Conservation (phyloP, 441 rosid species). For the Melastoma candidum region DNA sequence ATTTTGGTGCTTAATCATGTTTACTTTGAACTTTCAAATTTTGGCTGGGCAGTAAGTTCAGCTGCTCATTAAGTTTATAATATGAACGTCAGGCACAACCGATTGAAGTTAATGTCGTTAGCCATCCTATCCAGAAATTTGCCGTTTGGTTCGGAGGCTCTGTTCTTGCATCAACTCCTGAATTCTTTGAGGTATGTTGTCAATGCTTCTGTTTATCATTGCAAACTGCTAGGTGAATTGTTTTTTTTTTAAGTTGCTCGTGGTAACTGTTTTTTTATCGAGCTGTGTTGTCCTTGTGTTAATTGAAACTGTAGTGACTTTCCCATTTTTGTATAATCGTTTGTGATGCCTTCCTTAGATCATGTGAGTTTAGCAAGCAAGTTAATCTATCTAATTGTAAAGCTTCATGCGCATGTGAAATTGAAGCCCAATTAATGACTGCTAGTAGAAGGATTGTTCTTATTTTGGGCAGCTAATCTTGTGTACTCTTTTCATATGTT, state of each 20-base stretch:
- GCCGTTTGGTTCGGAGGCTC: constrained; percentile 99
- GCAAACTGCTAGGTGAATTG: background rate
- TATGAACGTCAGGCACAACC: constrained; percentile 56
- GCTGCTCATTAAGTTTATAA: constrained; percentile 5
- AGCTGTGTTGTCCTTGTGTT: too few species aligned
- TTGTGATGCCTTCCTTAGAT: too few species aligned
- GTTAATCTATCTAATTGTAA: too few species aligned
- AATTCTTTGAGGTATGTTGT: constrained; percentile 68
- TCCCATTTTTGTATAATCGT: too few species aligned
- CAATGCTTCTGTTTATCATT: background rate
- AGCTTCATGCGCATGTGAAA: too few species aligned
- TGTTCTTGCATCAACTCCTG: constrained; percentile 96
- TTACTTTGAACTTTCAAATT: background rate
- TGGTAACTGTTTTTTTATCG: too few species aligned
- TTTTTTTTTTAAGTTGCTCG: background rate
- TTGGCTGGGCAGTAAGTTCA: constrained; percentile 9
- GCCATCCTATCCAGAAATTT: constrained; percentile 92
- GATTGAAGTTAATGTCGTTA: constrained; percentile 94
- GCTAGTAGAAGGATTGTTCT: too few species aligned
- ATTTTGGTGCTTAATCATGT: background rate
- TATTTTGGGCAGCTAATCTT: too few species aligned
- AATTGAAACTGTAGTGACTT: too few species aligned
- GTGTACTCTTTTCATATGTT: too few species aligned
- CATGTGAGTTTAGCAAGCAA: too few species aligned
- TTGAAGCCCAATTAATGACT: too few species aligned